Percentiles rank a stretch among this genome's conserved stretches.
Evolutionary conservation across 164 flowering plant genomes (phyloP).

Genomic region (Taxillus chinensis): DNA sequence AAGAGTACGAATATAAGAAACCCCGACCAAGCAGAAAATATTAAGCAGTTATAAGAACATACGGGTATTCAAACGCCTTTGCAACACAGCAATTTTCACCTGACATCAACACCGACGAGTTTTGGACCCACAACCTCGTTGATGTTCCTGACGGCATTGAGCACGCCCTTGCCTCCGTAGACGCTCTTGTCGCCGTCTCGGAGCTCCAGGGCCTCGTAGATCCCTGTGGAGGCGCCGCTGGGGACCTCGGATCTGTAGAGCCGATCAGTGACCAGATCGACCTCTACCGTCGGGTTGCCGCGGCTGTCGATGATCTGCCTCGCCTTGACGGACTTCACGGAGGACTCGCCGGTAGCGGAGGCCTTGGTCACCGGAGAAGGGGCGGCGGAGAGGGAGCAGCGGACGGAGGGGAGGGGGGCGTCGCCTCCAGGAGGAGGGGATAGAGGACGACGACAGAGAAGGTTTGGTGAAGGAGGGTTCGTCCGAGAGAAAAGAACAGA

Average conservation of each 20-base stretch:
- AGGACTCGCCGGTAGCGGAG: conserved; percentile 16
- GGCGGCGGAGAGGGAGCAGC: conserved; percentile 29
- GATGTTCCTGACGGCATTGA: conserved; percentile 71
- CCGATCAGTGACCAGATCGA: conserved; percentile 70
- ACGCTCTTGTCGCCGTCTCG: conserved; percentile 81
- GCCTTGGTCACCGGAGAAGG: conserved; percentile 20
- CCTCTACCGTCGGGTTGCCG: conserved; percentile 96
- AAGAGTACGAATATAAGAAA: no score
- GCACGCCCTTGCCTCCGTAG: conserved; percentile 89
- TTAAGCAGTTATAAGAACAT: no score
- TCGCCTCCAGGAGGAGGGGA: background rate
- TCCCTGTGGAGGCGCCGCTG: conserved; percentile 94
- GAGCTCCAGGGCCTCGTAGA: conserved; percentile 94
- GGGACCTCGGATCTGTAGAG: conserved; percentile 91
- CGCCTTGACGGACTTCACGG: conserved; percentile 69
- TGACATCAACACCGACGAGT: conserved; percentile 77
- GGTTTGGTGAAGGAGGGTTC: background rate
- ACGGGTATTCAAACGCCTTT: no score
- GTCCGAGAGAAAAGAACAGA: conserved; percentile 12
- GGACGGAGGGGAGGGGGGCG: conserved; percentile 20
- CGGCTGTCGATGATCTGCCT: conserved; percentile 96
- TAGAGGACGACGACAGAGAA: background rate
- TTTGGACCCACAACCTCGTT: conserved; percentile 63
- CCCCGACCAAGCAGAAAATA: no score
- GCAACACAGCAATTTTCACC: conserved; percentile 24